Base-by-base conservation (phyloP, 2,329 filamentous ascomycete genomes). In the Aspergillus brasiliensis region DNA sequence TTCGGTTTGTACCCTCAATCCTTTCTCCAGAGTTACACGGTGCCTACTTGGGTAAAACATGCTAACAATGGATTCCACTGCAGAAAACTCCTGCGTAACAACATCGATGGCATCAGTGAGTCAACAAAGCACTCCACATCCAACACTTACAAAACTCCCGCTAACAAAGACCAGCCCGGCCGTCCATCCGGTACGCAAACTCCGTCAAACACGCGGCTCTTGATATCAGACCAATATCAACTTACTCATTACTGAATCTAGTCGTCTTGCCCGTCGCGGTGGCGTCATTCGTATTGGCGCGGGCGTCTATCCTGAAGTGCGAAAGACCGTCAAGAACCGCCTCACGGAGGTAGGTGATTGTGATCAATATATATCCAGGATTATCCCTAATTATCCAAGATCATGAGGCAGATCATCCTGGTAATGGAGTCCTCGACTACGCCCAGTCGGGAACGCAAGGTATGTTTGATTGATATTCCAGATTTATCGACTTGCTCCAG, bases 191-290 rank as follows among this genome's bases (percentile, higher is more conserved):
- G 72, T 71, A 68, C 49, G 58, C 57, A n/a, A 4, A 13, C 28
- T 23, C 27, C 21, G 8, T n/a, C 8, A 23, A 23, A 21, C 10
- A 23, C 1, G 38, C 8, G 3, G 7, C 31, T 6, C 6, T 23
- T 1, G 2, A 13, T 44, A 15, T 10, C 31, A 34, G 5, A 19
- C 10, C 17, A 44, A 34, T 5, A 31, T 5, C 27, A 44, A 44
- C 11, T 23, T 48, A 19, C 15, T 13, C 5, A 10, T 5, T 8
- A 4, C 19, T 15, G 46, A 2, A 17, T 13, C 15, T 28, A 74
- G 75, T 44, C 70, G 73, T 47, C 74, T 77, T 1, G 75, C 75
- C 2, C 74, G 76, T 1, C 71, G 75, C 3, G 76, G 72, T 0
- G 76, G 76, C 0, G 65, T 77, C 0, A 48, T 65, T 0, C 56